A percentile compares a stretch with the other conserved stretches of the same genome.
These are phyloP conservation scores for Quercus suber DNA, from an alignment of 306 rosid species.

Conservation along the genomic window DNA sequence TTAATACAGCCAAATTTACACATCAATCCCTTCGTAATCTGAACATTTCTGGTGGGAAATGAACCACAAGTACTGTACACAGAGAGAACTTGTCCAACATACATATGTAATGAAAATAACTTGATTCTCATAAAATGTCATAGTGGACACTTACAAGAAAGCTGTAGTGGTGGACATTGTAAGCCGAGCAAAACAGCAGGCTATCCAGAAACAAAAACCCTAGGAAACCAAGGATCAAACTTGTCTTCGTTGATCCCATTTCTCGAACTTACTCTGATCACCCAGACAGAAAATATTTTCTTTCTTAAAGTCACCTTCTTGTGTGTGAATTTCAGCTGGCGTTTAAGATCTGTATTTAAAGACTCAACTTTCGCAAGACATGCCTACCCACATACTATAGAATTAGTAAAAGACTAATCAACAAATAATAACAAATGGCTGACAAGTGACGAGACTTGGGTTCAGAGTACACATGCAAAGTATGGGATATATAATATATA, in stretches of 20 bases:
- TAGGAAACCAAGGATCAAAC: not conserved
- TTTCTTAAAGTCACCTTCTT: not conserved
- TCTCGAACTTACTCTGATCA: not conserved
- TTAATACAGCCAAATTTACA: not conserved
- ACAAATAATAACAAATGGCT: no score
- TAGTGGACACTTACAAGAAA: conserved; percentile 11
- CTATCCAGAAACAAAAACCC: conserved; percentile 7
- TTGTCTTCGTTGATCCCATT: not conserved
- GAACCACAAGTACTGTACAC: not conserved
- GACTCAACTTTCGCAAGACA: not conserved
- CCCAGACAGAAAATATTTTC: not conserved
- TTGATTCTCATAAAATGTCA: not conserved
- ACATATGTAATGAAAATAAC: no score
- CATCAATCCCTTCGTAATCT: not conserved
- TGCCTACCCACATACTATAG: no score
- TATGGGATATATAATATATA: no score
- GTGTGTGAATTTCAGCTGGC: not conserved
- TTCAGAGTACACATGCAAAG: no score
- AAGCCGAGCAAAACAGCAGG: not conserved
- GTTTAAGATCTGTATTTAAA: not conserved
- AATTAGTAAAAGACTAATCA: no score
- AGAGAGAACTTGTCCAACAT: no score
- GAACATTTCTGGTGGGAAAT: not conserved
- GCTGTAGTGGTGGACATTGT: conserved; percentile 20
- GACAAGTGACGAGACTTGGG: no score